Conservation (phyloP, 495 filamentous ascomycete genomes). For the Penicillium angulare region DNA sequence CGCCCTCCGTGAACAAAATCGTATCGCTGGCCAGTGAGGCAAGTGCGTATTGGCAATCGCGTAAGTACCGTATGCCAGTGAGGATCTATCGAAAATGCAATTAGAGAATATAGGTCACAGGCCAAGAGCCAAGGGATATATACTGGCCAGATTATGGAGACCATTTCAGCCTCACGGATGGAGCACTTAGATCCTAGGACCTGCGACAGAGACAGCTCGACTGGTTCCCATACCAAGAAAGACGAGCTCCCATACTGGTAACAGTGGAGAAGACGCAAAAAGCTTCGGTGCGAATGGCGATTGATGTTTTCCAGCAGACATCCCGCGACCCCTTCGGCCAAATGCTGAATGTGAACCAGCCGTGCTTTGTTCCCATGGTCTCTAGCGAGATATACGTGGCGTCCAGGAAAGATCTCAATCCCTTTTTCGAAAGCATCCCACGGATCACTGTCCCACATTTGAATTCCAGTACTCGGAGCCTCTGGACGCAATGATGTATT, state of each 20-base stretch:
- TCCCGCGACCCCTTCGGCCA: not conserved
- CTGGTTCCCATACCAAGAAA: slow-evolving; percentile 4
- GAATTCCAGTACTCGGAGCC: too few species aligned
- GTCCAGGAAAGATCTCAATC: not conserved
- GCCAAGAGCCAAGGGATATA: not conserved
- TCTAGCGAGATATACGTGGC: not conserved
- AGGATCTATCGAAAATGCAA: not conserved
- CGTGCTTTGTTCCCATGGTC: not conserved
- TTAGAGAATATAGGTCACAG: not conserved
- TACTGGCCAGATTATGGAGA: slow-evolving; percentile 2
- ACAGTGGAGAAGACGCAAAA: not conserved
- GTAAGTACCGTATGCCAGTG: not conserved
- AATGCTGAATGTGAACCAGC: slow-evolving; percentile 3
- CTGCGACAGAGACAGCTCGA: not conserved
- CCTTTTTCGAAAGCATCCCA: not conserved
- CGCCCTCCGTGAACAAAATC: not conserved
- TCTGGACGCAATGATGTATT: too few species aligned
- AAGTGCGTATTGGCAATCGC: not conserved
- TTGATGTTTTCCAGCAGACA: not conserved
- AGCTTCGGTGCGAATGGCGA: not conserved
- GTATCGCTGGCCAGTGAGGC: not conserved
- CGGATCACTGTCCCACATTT: slow-evolving; percentile 16
- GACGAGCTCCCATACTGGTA: not conserved
- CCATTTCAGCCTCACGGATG: not conserved
- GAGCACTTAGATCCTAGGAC: not conserved